A percentile compares a stretch with the other conserved stretches of the same genome.
phyloP scores from a whole-genome alignment of 306 rosid species.

The Quercus gilva region DNA sequence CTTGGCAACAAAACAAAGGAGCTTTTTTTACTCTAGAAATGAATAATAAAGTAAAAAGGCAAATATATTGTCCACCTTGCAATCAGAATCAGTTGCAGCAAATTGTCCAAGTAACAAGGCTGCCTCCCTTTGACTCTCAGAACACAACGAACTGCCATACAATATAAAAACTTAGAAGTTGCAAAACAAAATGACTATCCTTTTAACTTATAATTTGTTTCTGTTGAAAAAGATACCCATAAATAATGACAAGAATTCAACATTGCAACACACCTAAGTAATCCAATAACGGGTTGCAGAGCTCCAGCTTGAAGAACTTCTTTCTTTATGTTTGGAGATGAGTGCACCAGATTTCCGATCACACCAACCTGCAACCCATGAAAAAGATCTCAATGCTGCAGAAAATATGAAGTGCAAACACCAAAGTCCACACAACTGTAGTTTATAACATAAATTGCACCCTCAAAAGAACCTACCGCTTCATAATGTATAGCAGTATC shows the following conservation, averaged over 20 bases:
- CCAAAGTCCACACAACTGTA: conserved; percentile 3
- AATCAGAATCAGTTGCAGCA: conserved; percentile 98
- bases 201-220: background rate
- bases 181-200: conserved; percentile 4
- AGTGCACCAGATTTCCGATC: conserved; percentile 95
- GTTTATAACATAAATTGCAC: conserved; percentile 10
- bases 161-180: conserved; percentile 19
- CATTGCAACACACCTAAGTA: conserved; percentile 62
- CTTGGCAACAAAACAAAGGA: background rate
- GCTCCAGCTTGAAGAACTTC: conserved; percentile 98
- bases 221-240: background rate
- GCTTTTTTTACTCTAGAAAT: background rate
- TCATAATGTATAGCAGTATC: conserved; percentile 97
- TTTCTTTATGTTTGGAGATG: conserved; percentile 93
- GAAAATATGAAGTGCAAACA: conserved; percentile 17
- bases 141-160: conserved; percentile 78
- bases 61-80: conserved; percentile 60
- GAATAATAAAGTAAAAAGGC: background rate
- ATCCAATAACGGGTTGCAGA: conserved; percentile 93
- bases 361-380: conserved; percentile 83
- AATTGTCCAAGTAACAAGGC: conserved; percentile 98
- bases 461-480: conserved; percentile 60
- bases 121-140: conserved; percentile 98
- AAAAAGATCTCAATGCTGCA: conserved; percentile 30
- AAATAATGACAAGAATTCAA: conserved; percentile 5